Conservation (phyloP, 768 basidiomycete genomes). For the Pleurotus salmoneostramineus region DNA sequence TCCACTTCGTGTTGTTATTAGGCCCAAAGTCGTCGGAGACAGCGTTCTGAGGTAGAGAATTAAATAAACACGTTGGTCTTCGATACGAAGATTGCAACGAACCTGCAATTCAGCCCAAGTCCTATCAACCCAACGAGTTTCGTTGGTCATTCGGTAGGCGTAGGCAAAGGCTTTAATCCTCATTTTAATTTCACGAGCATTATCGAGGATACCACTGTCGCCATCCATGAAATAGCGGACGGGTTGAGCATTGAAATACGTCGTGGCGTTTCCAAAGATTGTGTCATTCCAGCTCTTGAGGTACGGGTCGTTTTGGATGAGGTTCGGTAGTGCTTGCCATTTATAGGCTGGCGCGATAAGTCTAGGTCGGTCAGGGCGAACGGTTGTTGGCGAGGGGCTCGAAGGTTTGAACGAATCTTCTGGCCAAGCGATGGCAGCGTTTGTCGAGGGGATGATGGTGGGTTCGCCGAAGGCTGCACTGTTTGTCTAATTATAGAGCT, state of each 20-base stretch:
- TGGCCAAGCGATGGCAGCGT: conserved; percentile 66
- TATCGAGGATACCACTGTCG: conserved; percentile 88
- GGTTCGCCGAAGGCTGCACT: conserved; percentile 66
- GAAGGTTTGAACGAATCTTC: conserved; percentile 70
- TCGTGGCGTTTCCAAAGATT: conserved; percentile 85
- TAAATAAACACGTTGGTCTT: not conserved
- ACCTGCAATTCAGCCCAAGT: conserved; percentile 82
- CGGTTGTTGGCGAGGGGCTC: conserved; percentile 52
- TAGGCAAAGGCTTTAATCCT: conserved; percentile 92
- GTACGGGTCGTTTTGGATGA: conserved; percentile 85
- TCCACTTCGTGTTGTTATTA: conserved; percentile 68
- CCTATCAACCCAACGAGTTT: conserved; percentile 89
- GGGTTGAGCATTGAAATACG: conserved; percentile 59
- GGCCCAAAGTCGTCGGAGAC: conserved; percentile 66
- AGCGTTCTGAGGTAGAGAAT: conserved; percentile 48
- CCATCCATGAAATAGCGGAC: conserved; percentile 76
- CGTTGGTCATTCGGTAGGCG: conserved; percentile 85
- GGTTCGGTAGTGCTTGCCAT: conserved; percentile 75
- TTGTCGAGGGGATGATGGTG: conserved; percentile 61
- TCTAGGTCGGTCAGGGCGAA: conserved; percentile 81
- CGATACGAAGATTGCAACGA: conserved; percentile 19
- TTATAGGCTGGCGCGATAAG: conserved; percentile 90
- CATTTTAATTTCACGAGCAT: conserved; percentile 84
- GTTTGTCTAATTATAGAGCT: conserved; percentile 53
- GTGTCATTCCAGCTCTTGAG: conserved; percentile 85